Evolutionary conservation across 129 eudicot genomes (phyloP).

Genomic region (Flaveria trinervia): DNA sequence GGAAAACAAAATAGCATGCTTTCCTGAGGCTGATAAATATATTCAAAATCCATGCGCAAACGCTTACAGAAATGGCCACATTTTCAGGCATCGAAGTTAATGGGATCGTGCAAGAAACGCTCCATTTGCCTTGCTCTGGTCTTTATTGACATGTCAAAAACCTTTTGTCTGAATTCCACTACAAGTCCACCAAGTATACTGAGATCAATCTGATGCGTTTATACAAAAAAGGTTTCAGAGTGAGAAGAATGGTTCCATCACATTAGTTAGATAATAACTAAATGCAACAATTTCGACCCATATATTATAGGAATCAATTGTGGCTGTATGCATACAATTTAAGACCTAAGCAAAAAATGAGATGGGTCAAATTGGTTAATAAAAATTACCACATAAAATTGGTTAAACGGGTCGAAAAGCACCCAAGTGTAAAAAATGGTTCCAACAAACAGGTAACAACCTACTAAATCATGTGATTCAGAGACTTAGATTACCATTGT

Average conservation of each 20-base stretch:
- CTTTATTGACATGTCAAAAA: constrained; percentile 84
- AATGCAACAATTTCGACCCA: neutral
- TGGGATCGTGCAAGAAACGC: constrained; percentile 80
- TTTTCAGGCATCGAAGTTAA: constrained; percentile 46
- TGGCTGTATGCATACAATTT: neutral
- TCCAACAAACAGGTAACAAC: neutral
- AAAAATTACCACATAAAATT: neutral
- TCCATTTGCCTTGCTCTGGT: constrained; percentile 93
- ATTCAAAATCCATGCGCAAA: neutral
- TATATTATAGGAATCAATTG: neutral
- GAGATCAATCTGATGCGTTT: constrained; percentile 62
- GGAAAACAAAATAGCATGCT: neutral
- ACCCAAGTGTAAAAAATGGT: neutral
- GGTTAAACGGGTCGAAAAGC: neutral
- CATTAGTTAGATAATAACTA: neutral
- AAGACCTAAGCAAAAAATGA: neutral
- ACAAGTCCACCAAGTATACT: constrained; percentile 90
- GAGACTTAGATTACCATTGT: neutral
- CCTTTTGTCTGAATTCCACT: constrained; percentile 82
- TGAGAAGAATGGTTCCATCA: neutral
- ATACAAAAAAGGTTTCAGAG: constrained; percentile 1
- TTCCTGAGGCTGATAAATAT: constrained; percentile 11
- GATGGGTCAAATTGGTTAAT: neutral
- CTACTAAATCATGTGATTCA: neutral
- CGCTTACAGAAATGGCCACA: constrained; percentile 6